Percentiles rank a stretch among this genome's conserved stretches.
These are phyloP conservation scores for Acanthamoeba divionensis DNA, from an alignment of 208 protist species.

Conservation along the genomic window DNA sequence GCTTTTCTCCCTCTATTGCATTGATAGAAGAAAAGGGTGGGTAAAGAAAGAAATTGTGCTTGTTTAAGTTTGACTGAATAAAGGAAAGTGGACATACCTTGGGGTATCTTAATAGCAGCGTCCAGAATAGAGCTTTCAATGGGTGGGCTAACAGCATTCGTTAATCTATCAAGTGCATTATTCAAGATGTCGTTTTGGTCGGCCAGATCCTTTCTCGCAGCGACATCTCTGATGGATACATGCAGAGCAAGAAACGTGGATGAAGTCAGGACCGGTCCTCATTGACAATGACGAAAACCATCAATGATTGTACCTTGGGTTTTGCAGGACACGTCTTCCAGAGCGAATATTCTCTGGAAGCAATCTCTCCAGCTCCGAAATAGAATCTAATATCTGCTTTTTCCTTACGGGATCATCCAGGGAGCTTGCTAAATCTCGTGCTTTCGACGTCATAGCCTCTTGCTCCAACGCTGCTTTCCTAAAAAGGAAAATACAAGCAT, in stretches of 20 bases:
- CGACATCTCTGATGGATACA: not conserved
- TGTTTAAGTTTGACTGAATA: too few species aligned
- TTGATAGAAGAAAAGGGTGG: too few species aligned
- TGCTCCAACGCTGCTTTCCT: too few species aligned
- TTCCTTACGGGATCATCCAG: not conserved
- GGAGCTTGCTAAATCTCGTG: too few species aligned
- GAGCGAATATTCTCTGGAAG: not conserved
- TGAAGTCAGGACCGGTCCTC: too few species aligned
- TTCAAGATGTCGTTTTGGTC: not conserved
- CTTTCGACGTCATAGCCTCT: too few species aligned
- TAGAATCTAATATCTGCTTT: constrained; percentile 25
- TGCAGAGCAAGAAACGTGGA: not conserved
- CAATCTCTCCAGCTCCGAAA: constrained; percentile 15
- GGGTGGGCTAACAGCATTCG: not conserved
- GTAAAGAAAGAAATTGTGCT: too few species aligned
- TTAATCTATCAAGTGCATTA: not conserved
- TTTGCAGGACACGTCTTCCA: not conserved
- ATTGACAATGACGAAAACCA: not conserved
- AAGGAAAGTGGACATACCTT: too few species aligned
- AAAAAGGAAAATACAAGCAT: too few species aligned
- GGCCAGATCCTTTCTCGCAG: not conserved
- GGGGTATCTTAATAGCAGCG: too few species aligned
- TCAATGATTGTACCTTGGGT: not conserved
- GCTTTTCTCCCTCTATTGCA: too few species aligned
- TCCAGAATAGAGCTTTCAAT: not conserved